Conservation (phyloP, 2,329 filamentous ascomycete genomes). For the Coleophoma cylindrospora region DNA sequence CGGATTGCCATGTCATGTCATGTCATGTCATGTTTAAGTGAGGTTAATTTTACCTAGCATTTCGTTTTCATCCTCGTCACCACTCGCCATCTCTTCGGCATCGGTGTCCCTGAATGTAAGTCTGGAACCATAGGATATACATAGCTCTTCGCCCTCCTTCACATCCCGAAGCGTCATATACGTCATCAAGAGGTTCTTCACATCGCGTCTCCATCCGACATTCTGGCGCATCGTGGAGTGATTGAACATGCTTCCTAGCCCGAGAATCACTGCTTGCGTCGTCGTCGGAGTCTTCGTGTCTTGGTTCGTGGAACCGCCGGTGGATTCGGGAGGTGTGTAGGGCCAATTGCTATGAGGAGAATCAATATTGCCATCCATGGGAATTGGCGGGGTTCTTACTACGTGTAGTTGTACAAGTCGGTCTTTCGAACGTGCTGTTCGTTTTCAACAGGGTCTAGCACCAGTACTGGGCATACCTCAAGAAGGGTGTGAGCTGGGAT, state of each 20-base stretch:
- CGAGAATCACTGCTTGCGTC: conserved; percentile 48
- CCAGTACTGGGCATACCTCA: conserved; percentile 46
- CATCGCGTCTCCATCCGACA: conserved; percentile 47
- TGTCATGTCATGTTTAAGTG: neutral
- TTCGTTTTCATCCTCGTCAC: conserved; percentile 21
- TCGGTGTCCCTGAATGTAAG: conserved; percentile 31
- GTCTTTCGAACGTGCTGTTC: conserved; percentile 42
- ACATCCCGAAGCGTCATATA: conserved; percentile 46
- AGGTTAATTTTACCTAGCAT: conserved; percentile 23
- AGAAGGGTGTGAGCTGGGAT: conserved; percentile 43
- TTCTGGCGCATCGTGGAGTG: conserved; percentile 47
- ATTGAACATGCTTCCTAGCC: conserved; percentile 54
- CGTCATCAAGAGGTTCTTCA: conserved; percentile 36
- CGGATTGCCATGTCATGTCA: too few relatives aligned
- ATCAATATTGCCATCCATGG: neutral
- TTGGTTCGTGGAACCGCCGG: conserved; percentile 13
- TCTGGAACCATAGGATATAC: conserved; percentile 32
- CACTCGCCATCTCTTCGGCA: conserved; percentile 11
- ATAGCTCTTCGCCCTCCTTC: conserved; percentile 46
- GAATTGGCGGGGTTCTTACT: conserved; percentile 31
- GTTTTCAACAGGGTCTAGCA: conserved; percentile 42
- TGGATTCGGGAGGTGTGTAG: conserved; percentile 17
- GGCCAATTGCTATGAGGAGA: conserved; percentile 22
- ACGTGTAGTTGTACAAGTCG: conserved; percentile 49
- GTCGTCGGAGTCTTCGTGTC: conserved; percentile 19